A percentile compares a stretch with the other conserved stretches of the same genome.
Evolutionary conservation across 306 rosid genomes (phyloP).

Genomic region (Dicorynia guianensis): DNA sequence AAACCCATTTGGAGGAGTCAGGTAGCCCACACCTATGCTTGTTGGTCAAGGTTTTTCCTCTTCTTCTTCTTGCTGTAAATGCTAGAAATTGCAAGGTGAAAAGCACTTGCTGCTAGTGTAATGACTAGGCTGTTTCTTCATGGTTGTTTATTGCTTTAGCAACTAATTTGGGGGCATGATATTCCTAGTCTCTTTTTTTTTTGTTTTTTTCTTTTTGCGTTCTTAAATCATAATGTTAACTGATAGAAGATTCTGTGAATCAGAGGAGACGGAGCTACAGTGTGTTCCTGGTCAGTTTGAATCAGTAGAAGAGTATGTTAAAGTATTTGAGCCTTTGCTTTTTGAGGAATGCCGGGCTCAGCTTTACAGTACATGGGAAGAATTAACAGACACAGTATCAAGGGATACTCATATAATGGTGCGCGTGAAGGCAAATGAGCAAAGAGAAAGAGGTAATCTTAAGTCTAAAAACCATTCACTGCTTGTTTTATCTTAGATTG

Average conservation of each 20-base stretch:
- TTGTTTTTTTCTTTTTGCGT: too few relatives aligned
- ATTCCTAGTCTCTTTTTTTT: too few relatives aligned
- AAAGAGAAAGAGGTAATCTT: constrained; percentile 91
- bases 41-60: constrained; percentile 18
- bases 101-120: constrained; percentile 13
- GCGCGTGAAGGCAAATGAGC: constrained; percentile 84
- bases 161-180: not conserved
- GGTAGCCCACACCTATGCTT: constrained; percentile 1
- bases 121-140: constrained; percentile 8
- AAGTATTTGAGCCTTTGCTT: constrained; percentile 95
- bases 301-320: constrained; percentile 88
- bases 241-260: constrained; percentile 44
- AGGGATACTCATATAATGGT: constrained; percentile 90
- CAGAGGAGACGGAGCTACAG: constrained; percentile 93
- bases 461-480: not conserved
- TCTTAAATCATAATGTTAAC: too few relatives aligned
- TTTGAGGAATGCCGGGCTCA: constrained; percentile 99
- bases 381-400: constrained; percentile 78
- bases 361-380: constrained; percentile 97
- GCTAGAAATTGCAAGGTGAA: not conserved
- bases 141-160: constrained; percentile 10
- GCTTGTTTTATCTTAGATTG: constrained; percentile 30
- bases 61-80: constrained; percentile 30
- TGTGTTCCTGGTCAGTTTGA: constrained; percentile 94
- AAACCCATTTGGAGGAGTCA: constrained; percentile 14